phyloP scores from a whole-genome alignment of 225 moss, liverwort and hornwort species.

The Asterella californica region DNA sequence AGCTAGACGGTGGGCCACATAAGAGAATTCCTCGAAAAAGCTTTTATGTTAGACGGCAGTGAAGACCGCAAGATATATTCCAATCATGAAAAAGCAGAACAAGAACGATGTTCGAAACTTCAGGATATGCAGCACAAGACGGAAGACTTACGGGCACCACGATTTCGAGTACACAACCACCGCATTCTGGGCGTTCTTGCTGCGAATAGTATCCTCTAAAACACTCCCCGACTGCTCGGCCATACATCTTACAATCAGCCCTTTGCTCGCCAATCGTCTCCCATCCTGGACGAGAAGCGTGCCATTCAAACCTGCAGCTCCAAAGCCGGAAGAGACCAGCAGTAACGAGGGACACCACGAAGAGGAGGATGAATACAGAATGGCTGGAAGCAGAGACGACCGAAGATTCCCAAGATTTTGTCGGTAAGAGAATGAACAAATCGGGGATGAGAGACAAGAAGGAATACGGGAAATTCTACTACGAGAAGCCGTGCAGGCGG shows the following conservation, averaged over 20 bases:
- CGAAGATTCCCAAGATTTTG: background rate
- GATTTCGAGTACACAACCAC: conserved; percentile 51
- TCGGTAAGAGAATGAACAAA: background rate
- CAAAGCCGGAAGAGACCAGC: background rate
- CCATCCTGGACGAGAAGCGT: conserved; percentile 15
- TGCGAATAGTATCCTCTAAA: conserved; percentile 32
- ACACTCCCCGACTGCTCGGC: conserved; percentile 30
- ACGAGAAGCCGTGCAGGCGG: conserved; percentile 10
- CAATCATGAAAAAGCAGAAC: background rate
- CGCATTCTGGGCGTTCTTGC: conserved; percentile 36
- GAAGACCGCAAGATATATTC: background rate
- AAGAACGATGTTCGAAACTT: background rate
- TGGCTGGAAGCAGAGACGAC: conserved; percentile 20
- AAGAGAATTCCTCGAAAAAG: too few relatives aligned
- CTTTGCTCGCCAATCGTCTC: background rate
- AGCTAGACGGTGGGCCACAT: background rate
- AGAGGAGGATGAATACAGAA: conserved; percentile 18
- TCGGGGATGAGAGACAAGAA: conserved; percentile 16
- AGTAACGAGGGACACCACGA: conserved; percentile 8
- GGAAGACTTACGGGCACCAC: conserved; percentile 47
- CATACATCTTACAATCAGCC: conserved; percentile 28
- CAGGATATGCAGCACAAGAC: background rate
- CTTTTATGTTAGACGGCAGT: background rate
- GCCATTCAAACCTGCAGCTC: conserved; percentile 10
- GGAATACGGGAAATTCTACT: conserved; percentile 23